Evolutionary conservation across 495 filamentous ascomycete species (phyloP).

Genomic region (Daldinia grandis): DNA sequence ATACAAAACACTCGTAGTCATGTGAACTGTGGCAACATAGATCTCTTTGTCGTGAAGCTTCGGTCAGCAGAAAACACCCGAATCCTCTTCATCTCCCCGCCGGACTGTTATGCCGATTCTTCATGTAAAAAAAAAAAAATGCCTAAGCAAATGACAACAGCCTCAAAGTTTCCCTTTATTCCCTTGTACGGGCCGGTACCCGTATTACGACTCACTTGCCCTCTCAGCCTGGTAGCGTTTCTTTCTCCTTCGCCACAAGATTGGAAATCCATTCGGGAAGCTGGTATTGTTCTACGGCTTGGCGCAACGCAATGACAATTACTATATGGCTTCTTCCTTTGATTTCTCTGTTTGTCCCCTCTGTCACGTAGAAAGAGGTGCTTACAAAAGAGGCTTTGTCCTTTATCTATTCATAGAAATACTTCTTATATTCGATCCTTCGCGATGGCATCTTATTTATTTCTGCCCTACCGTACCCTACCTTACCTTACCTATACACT

Average conservation of each 20-base stretch:
- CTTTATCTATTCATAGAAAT: conserved; percentile 35
- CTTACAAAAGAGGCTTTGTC: conserved; percentile 29
- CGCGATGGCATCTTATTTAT: conserved; percentile 1
- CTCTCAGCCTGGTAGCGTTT: not conserved
- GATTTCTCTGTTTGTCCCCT: conserved; percentile 4
- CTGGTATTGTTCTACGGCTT: conserved; percentile 1
- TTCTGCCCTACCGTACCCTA: not conserved
- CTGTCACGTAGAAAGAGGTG: conserved; percentile 15
- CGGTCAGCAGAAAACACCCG: not conserved
- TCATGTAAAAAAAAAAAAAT: not conserved
- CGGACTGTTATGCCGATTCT: not conserved
- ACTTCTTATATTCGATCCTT: conserved; percentile 18
- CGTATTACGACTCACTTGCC: not conserved
- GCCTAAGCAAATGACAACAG: not conserved
- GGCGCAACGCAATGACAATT: not conserved
- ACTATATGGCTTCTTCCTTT: conserved; percentile 18
- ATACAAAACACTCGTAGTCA: not conserved
- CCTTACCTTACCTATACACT: not conserved
- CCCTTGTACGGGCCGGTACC: not conserved
- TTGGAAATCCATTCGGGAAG: not conserved
- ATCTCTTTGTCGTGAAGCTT: conserved; percentile 6
- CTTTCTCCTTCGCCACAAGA: not conserved
- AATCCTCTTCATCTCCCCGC: not conserved
- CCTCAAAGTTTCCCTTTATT: not conserved
- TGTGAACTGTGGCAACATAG: not conserved